Evolutionary conservation across 169 alveolate genomes (phyloP).

Genomic region (Plasmodium sp.): DNA sequence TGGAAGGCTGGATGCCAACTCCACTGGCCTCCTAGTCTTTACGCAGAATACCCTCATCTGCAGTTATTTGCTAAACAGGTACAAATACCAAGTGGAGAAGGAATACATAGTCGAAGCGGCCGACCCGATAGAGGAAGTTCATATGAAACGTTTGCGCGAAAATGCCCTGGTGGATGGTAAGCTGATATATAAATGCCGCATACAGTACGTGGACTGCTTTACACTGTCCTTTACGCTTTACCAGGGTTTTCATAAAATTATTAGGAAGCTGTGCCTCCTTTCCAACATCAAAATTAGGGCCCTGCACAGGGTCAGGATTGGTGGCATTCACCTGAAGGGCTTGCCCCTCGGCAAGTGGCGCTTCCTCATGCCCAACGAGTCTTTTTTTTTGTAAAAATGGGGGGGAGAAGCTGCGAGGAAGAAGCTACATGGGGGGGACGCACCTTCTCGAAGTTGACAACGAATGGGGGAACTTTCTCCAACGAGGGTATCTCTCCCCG

Average conservation of each 20-base stretch:
- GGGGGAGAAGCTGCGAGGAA: neutral
- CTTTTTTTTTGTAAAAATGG: slow-evolving; percentile 20
- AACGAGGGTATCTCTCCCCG: neutral
- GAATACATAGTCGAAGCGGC: slow-evolving; percentile 65
- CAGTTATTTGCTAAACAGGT: slow-evolving; percentile 25
- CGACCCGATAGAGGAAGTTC: slow-evolving; percentile 42
- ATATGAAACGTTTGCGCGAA: slow-evolving; percentile 35
- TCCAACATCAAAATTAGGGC: slow-evolving; percentile 73
- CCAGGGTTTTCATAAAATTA: slow-evolving; percentile 74
- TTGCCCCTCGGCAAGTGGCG: slow-evolving; percentile 78
- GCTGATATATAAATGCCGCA: slow-evolving; percentile 69
- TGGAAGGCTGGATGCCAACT: slow-evolving; percentile 75
- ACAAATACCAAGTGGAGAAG: slow-evolving; percentile 65
- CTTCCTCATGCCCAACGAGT: slow-evolving; percentile 76
- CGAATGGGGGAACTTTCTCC: neutral
- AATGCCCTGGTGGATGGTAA: slow-evolving; percentile 72
- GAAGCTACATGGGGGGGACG: neutral
- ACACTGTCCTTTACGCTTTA: slow-evolving; percentile 37
- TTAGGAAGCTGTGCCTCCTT: slow-evolving; percentile 54
- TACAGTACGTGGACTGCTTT: slow-evolving; percentile 50
- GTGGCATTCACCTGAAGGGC: slow-evolving; percentile 52
- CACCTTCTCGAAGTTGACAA: neutral
- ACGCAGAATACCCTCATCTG: slow-evolving; percentile 69
- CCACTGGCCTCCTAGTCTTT: slow-evolving; percentile 71
- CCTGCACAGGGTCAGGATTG: slow-evolving; percentile 70